These are phyloP conservation scores for Castanospermum australe DNA, from an alignment of 306 rosid species.

Conservation along the genomic window DNA sequence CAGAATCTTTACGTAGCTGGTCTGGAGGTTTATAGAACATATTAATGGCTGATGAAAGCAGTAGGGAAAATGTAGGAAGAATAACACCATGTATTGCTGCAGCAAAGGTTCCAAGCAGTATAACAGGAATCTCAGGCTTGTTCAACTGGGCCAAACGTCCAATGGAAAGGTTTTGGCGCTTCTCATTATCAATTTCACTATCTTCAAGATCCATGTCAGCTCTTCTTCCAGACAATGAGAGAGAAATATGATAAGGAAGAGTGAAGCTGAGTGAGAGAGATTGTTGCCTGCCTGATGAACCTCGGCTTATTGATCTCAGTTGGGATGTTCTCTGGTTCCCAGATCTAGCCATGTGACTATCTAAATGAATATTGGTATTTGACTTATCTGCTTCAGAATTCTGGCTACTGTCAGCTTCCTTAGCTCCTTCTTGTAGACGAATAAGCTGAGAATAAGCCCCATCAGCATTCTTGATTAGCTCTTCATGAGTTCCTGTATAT, in stretches of 20 bases:
- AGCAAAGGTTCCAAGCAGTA: conserved; percentile 66
- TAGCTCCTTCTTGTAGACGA: conserved; percentile 65
- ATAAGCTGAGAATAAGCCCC: conserved; percentile 88
- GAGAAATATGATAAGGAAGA: conserved; percentile 29
- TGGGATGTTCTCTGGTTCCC: conserved; percentile 30
- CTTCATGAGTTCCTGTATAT: conserved; percentile 63
- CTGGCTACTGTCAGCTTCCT: conserved; percentile 19
- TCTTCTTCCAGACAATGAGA: conserved; percentile 18
- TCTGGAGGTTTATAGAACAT: conserved; percentile 63
- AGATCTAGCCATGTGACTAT: conserved; percentile 22
- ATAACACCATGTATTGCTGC: conserved; percentile 59
- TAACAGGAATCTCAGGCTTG: conserved; percentile 64
- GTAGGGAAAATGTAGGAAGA: conserved; percentile 70
- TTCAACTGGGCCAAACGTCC: conserved; percentile 59
- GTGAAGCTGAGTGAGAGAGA: conserved; percentile 36
- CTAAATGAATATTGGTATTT: conserved; percentile 20
- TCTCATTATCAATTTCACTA: not conserved
- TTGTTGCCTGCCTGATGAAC: conserved; percentile 39
- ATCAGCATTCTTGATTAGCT: conserved; percentile 51
- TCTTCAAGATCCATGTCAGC: not conserved
- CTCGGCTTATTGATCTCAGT: conserved; percentile 46
- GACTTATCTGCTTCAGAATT: conserved; percentile 28
- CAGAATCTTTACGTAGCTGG: conserved; percentile 56
- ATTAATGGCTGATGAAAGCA: conserved; percentile 65
- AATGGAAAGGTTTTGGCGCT: conserved; percentile 38